Base-by-base conservation (phyloP, 2,329 filamentous ascomycete genomes). In the Fusarium tupiense region DNA sequence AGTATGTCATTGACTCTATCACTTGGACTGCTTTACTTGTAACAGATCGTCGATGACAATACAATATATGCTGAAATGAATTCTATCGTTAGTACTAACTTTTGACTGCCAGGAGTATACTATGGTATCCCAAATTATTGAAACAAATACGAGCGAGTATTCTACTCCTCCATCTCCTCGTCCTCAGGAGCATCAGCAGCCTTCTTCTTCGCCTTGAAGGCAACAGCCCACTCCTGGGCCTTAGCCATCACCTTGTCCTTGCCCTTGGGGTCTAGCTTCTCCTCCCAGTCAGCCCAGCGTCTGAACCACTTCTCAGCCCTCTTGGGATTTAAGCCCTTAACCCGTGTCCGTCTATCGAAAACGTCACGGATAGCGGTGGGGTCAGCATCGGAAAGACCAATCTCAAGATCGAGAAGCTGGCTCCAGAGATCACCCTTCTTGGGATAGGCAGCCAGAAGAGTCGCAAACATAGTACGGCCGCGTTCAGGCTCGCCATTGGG, bases 401-500 rank as follows among this genome's bases (percentile, higher is more conserved):
- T 88, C 85, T 99, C 96, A 64, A 98, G 88, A 80, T 98, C 95
- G 3, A 98, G 85, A 74, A 97, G 91, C 83, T 97, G 92, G 82
- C 94, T 96, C 96, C 96, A 98, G 59, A 98, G 86, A 81, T 98
- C 95, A 68, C 94, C 91, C 82, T 94, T 94, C 86, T 97, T 97
- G 52, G 95, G 94, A 86, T 92, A 98, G 9, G 93, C 92, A 41
- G 91, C 89, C 13, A 99, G 87, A 14, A 99, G 87, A 44, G 92
- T 93, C 83, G 98, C 96, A 78, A 98, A 98, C 80, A 98, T 92
- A 33, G 97, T 99, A 24, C 97, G 92, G 16, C 96, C 96, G 67
- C 94, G 93, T 84, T 99, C 97, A 6, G 94, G 87, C 77, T 97
- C 94, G 62, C 95, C 95, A 78, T 93, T 90, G 13, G 90, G 83